phyloP scores from a whole-genome alignment of 192 early-diverging fungal species.

The Umbelopsis ramanniana region DNA sequence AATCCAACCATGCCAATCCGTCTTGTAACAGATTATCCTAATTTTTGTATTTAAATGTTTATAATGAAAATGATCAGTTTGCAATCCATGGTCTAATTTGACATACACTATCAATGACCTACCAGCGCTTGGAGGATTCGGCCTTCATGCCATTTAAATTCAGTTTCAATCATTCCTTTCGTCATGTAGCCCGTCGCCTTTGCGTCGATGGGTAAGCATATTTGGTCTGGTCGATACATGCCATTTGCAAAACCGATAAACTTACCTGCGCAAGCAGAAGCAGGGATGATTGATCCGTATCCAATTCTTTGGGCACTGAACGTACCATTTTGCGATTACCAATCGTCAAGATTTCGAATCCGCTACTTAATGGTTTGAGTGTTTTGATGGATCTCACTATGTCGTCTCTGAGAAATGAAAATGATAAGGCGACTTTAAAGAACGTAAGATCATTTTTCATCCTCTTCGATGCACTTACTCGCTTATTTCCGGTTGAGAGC shows the following conservation, averaged over 20 bases:
- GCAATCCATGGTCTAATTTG: no score
- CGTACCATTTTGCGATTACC: constrained; percentile 84
- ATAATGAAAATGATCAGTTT: no score
- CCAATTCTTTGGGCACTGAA: constrained; percentile 88
- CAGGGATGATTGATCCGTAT: constrained; percentile 75
- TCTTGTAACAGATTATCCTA: constrained; percentile 73
- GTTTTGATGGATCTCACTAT: constrained; percentile 84
- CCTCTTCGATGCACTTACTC: constrained; percentile 27
- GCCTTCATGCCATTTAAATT: constrained; percentile 62
- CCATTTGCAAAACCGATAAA: background rate
- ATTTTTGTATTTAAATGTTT: background rate
- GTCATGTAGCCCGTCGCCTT: constrained; percentile 49
- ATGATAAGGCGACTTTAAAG: background rate
- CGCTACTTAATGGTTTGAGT: constrained; percentile 84
- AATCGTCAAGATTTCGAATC: constrained; percentile 84
- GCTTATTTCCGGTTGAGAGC: constrained; percentile 41
- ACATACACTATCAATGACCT: no score
- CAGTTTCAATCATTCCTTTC: constrained; percentile 36
- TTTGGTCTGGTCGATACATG: no score
- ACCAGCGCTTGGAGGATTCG: constrained; percentile 62
- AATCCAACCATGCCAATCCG: constrained; percentile 79
- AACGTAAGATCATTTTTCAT: no score
- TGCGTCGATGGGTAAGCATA: background rate
- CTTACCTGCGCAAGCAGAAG: constrained; percentile 73
- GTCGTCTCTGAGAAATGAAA: constrained; percentile 70